Evolutionary conservation across 306 rosid species (phyloP).

Genomic region (Cicer bijugum): DNA sequence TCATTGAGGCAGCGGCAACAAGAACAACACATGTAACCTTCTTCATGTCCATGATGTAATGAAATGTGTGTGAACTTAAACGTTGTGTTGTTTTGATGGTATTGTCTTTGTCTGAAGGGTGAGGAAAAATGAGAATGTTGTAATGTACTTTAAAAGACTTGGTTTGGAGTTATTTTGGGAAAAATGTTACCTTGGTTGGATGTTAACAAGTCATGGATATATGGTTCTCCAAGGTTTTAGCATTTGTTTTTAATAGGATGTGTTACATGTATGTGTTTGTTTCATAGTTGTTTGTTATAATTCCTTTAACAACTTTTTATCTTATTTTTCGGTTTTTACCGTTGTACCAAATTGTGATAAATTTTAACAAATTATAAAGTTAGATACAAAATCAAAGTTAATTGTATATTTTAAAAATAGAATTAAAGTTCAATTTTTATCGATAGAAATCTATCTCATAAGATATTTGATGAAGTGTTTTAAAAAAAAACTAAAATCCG

Average conservation of each 20-base stretch:
- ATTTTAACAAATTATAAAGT: too few relatives aligned
- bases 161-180: conserved; percentile 32
- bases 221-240: conserved; percentile 48
- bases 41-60: conserved; percentile 52
- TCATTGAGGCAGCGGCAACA: conserved; percentile 53
- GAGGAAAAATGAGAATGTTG: background rate
- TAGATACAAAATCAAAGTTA: too few relatives aligned
- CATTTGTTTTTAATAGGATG: background rate
- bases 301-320: too few relatives aligned
- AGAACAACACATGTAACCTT: conserved; percentile 50
- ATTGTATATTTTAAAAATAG: too few relatives aligned
- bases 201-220: background rate
- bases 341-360: too few relatives aligned
- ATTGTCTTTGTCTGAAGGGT: background rate
- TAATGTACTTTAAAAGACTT: conserved; percentile 22
- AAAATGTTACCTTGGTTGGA: conserved; percentile 15
- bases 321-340: too few relatives aligned
- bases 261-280: background rate
- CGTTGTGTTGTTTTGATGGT: background rate
- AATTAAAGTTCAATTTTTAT: too few relatives aligned
- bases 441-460: too few relatives aligned
- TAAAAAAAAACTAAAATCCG: too few relatives aligned
- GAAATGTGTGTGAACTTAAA: background rate
- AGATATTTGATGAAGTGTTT: too few relatives aligned
- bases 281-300: background rate